phyloP scores from a whole-genome alignment of 1,139 yeast species.

The Sugiyamaella neomexicana region DNA sequence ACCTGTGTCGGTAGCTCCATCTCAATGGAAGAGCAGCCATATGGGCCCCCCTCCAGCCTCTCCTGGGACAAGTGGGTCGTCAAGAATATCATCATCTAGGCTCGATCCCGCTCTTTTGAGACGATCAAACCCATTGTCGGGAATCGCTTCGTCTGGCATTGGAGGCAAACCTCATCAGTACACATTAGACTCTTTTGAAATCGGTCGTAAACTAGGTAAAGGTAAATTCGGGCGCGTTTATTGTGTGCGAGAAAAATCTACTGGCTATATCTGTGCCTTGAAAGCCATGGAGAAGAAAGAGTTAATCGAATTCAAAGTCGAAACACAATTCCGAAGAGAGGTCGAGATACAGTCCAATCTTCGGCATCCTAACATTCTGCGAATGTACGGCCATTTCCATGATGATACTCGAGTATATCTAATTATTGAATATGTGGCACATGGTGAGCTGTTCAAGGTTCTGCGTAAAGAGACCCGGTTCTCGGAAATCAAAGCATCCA shows the following conservation, averaged over 20 bases:
- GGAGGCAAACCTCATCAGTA: slow-evolving; percentile 33
- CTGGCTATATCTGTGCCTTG: slow-evolving; percentile 84
- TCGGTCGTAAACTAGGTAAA: slow-evolving; percentile 86
- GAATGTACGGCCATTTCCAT: slow-evolving; percentile 81
- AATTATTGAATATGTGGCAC: slow-evolving; percentile 77
- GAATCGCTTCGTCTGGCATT: slow-evolving; percentile 26
- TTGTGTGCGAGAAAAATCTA: slow-evolving; percentile 72
- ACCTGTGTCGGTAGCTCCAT: slow-evolving; percentile 27
- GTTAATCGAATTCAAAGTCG: slow-evolving; percentile 71
- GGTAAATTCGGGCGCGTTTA: slow-evolving; percentile 94
- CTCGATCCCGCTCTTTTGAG: slow-evolving; percentile 31
- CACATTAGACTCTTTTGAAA: slow-evolving; percentile 67
- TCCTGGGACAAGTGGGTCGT: slow-evolving; percentile 21
- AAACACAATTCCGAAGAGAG: slow-evolving; percentile 84
- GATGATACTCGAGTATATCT: slow-evolving; percentile 78
- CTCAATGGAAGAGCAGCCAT: slow-evolving; percentile 33
- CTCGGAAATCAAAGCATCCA: slow-evolving; percentile 68
- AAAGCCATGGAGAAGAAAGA: slow-evolving; percentile 89
- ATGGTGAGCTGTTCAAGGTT: slow-evolving; percentile 83
- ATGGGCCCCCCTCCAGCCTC: slow-evolving; percentile 25
- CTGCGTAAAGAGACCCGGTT: slow-evolving; percentile 65
- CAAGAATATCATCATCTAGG: slow-evolving; percentile 4
- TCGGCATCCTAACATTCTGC: slow-evolving; percentile 71
- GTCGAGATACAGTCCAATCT: slow-evolving; percentile 84
- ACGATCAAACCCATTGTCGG: slow-evolving; percentile 34